Percentiles rank a stretch among this genome's conserved stretches.
phyloP scores from a whole-genome alignment of 2,329 filamentous ascomycete genomes.

The Mollisiaceae sp. region DNA sequence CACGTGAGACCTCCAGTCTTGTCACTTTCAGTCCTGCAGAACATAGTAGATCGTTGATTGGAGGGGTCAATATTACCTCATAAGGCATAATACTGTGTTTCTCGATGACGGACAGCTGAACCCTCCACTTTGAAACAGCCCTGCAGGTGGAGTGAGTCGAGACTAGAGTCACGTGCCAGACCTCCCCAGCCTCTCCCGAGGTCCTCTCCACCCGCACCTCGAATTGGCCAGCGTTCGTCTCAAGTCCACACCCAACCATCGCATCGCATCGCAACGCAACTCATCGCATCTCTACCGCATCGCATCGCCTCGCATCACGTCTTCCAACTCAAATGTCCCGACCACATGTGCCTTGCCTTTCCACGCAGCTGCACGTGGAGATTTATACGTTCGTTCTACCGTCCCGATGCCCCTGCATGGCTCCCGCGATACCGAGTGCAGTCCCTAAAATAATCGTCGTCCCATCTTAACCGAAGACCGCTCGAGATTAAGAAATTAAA shows the following conservation, averaged over 20 bases:
- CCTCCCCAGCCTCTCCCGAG: background rate
- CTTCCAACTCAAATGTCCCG: background rate
- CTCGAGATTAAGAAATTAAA: background rate
- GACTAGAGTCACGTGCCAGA: background rate
- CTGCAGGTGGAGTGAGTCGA: too few relatives aligned
- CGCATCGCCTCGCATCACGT: background rate
- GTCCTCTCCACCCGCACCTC: too few relatives aligned
- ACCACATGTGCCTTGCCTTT: background rate
- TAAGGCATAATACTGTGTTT: too few relatives aligned
- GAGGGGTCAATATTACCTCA: too few relatives aligned
- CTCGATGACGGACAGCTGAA: too few relatives aligned
- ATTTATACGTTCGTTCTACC: background rate
- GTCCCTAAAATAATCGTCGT: constrained; percentile 1
- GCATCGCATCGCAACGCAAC: background rate
- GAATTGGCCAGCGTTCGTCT: background rate
- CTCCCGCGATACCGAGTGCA: background rate
- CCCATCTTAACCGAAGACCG: background rate
- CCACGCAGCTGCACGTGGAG: background rate
- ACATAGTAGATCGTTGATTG: too few relatives aligned
- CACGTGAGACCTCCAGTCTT: too few relatives aligned
- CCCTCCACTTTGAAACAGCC: too few relatives aligned
- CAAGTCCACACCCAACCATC: background rate
- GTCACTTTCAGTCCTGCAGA: too few relatives aligned
- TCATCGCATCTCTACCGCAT: background rate
- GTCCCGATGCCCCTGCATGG: background rate